phyloP scores from a whole-genome alignment of 2,329 filamentous ascomycete genomes.

The Cladosporium halotolerans region DNA sequence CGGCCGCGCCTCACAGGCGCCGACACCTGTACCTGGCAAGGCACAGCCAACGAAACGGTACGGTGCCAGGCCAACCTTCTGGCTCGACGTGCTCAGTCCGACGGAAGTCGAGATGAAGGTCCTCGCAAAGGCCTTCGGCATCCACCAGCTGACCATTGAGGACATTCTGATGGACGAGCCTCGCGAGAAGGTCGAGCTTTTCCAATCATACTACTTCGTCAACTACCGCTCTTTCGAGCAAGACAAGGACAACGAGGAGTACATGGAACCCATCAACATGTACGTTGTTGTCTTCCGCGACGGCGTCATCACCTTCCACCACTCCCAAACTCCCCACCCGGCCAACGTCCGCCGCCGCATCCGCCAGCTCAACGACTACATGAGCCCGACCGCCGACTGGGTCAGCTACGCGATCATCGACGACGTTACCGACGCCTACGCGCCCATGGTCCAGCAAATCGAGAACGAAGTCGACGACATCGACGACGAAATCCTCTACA shows the following conservation, averaged over 20 bases:
- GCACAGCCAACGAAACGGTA: slow-evolving; percentile 32
- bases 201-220: slow-evolving; percentile 97
- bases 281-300: slow-evolving; percentile 96
- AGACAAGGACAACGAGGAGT: slow-evolving; percentile 80
- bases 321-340: slow-evolving; percentile 90
- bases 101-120: slow-evolving; percentile 95
- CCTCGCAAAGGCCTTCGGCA: slow-evolving; percentile 84
- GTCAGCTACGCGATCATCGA: slow-evolving; percentile 98
- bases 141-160: slow-evolving; percentile 90
- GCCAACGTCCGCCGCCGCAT: slow-evolving; percentile 93
- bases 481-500: slow-evolving; percentile 78
- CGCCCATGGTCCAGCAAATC: slow-evolving; percentile 83
- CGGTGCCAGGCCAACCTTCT: slow-evolving; percentile 88
- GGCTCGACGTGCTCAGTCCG: slow-evolving; percentile 86
- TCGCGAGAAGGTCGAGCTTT: slow-evolving; percentile 95
- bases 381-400: slow-evolving; percentile 92
- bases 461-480: slow-evolving; percentile 97
- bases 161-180: slow-evolving; percentile 97
- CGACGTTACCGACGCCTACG: slow-evolving; percentile 95
- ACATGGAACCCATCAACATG: slow-evolving; percentile 92
- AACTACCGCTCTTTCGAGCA: slow-evolving; percentile 98
- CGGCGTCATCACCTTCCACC: slow-evolving; percentile 93
- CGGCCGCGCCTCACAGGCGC: slow-evolving; percentile 40
- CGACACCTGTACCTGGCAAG: slow-evolving; percentile 26
- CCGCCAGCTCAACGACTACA: slow-evolving; percentile 86